Percentiles rank a stretch among this genome's conserved stretches.
These are phyloP conservation scores for Aplosporella prunicola DNA, from an alignment of 2,329 filamentous ascomycete species.

Conservation along the genomic window DNA sequence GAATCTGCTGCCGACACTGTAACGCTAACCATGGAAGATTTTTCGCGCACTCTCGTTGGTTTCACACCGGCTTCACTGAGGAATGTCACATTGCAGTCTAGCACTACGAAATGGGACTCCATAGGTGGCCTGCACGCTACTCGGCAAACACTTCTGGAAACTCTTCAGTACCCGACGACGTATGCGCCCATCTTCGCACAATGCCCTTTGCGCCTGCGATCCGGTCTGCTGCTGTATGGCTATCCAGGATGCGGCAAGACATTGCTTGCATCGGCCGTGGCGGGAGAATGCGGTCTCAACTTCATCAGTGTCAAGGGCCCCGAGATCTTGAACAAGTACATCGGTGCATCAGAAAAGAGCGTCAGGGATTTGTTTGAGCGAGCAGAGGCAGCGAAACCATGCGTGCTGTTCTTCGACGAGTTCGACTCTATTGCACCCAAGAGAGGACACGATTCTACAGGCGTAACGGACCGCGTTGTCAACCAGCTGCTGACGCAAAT, in stretches of 20 bases:
- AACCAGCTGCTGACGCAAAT: constrained; percentile 98
- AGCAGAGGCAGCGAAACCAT: constrained; percentile 81
- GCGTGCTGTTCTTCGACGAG: constrained; percentile 96
- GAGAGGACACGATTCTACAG: constrained; percentile 90
- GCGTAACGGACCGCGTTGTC: constrained; percentile 96
- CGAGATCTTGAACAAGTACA: constrained; percentile 98
- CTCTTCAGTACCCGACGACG: constrained; percentile 91
- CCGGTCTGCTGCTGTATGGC: constrained; percentile 84
- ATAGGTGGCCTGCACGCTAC: constrained; percentile 86
- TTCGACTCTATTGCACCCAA: constrained; percentile 98
- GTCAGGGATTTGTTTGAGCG: constrained; percentile 92
- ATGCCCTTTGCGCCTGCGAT: constrained; percentile 88
- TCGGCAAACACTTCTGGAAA: constrained; percentile 84
- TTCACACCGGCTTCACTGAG: constrained; percentile 93
- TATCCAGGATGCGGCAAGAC: constrained; percentile 97
- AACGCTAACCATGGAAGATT: constrained; percentile 63
- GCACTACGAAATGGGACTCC: constrained; percentile 81
- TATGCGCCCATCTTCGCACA: constrained; percentile 97
- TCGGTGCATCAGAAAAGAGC: constrained; percentile 92
- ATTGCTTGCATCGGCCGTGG: constrained; percentile 88
- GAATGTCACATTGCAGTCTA: constrained; percentile 88
- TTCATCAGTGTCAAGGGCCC: constrained; percentile 98
- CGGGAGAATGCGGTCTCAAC: constrained; percentile 92
- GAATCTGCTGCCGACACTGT: constrained; percentile 33
- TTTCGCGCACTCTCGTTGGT: constrained; percentile 73